Base-by-base conservation (phyloP, 768 basidiomycete genomes). In the Gymnopilus dilepis region DNA sequence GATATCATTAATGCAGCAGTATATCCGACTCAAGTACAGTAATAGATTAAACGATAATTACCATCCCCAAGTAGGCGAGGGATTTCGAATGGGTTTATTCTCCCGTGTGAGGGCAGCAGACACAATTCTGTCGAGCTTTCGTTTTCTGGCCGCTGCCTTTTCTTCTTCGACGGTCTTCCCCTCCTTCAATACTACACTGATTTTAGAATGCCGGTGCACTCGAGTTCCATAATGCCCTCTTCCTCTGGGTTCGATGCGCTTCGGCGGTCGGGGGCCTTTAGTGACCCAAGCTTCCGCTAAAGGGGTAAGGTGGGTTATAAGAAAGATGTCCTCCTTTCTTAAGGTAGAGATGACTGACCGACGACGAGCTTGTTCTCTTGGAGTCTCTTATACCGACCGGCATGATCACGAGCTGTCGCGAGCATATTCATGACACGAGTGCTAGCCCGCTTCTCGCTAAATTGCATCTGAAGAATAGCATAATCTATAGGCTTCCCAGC, bases 391-490 rank as follows among this genome's bases (percentile, higher is more conserved):
- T 90, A 89, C 38, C 86, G 81, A 28, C 77, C 77, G 0, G 96
- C 97, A 68, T 96, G 91, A 70, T 95, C 87, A 70, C 92, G 90
- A 2, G 95, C 95, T 1, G 91, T 86, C 12, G 86, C 87, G 45
- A 99, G 83, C 85, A 94, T 94, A 67, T 89, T 92, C 84, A 94
- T 89, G 60, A 99, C 86, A 62, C 94, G 88, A 48, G 80, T 83
- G 65, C 93, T 89, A 13, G 91, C 94, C 22, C 94, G 85, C 77
- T 99, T 99, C 74, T 96, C 91, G 64, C 91, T 94, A 75, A 97
- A 98, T 72, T 91, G 86, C 93, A 99, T 96, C 69, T 99, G 97
- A 59, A 98, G 79, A 72, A 99, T 97, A 34, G 97, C 97, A 66
- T 90, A 87, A 77, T 98, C 96, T 61, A 98, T 90, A 17, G 96